Base-by-base conservation (phyloP, 768 basidiomycete species). In the Mycena olivaceomarginata region DNA sequence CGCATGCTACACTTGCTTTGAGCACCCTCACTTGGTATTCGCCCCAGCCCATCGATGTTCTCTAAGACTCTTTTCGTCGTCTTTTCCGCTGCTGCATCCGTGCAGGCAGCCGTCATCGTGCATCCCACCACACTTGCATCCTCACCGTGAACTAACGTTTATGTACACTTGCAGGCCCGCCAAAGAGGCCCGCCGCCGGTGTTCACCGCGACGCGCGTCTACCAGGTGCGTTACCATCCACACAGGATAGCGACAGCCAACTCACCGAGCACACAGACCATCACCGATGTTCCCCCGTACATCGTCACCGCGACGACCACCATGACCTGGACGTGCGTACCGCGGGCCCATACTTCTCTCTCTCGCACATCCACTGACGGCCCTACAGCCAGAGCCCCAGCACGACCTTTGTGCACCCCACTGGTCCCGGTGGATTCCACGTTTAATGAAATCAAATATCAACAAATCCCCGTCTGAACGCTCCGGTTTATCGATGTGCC, bases 191-290 rank as follows among this genome's bases (percentile, higher is more conserved):
- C 12, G 11, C 62, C 48, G 10, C 71, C 72, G 12, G 73, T 74
- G 4, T 74, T 74, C 57, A 74, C 66, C 15, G 73, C 73, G 66
- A 74, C 73, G 65, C 73, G 73, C 10, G 56, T 67, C 0, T 74
- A 67, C 53, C 53, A 57, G 43, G 43, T 45, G 43, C 43, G 43
- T 45, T 31, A 31, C 43, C 43, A 45, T 45, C 43, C 43, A 45
- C 31, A 31, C 31, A 31, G 4, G 31, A 31, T 31, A 31, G 31
- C 31, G 2, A 31, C 31, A 31, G 31, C 43, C 43, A 5, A 45
- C 43, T 45, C 15, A 11, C 2, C 31, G 31, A 31, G 43, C 43
- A 8, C 43, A 31, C 15, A 66, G 13, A 74, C 73, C 13, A 46
- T 59, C 40, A 74, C 67, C n/a, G 73, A 74, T 45, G 57, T 60